Base-by-base conservation (phyloP, 805 yeast species). In the Candida insectalens region DNA sequence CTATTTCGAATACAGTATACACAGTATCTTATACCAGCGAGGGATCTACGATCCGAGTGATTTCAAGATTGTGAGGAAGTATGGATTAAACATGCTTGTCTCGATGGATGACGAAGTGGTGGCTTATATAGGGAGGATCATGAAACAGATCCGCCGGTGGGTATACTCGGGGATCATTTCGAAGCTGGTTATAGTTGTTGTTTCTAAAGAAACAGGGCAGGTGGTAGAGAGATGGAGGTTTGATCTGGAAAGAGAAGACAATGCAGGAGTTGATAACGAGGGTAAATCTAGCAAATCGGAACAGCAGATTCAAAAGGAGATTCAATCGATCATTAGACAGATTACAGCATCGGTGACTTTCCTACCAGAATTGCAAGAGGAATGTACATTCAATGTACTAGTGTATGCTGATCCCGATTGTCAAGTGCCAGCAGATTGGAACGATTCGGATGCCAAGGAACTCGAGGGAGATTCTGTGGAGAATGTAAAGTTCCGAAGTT, bases 21-120 rank as follows among this genome's bases (percentile, higher is more conserved):
- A 84, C 50, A 74, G 78, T 31, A 83, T 88, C 18, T 67, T 89
- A 4, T 88, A 80, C 53, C 96, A 89, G 53, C 62, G 97, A 34
- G 95, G 94, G 0, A 77, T 88, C 14, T 88, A 88, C 47, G 95
- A 95, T 0, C 67, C 83, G 3, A 94, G 83, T 41, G 95, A 85
- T 51, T 88, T 89, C 56, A 69, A 69, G 33, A 65, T 77, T 2
- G 85, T 83, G 3, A 69, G 72, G 45, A 85, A 84, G 50, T 89
- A 84, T 55, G 95, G 83, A 15, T 56, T 88, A 36, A 80, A 77
- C 36, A 58, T 88, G 57, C 62, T 88, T 28, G 71, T 80, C 19
- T 73, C 83, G 3, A 68, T 67, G 13, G 94, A 85, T 49, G 82
- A 77, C 28, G 95, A 83, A 28, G 78, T 89, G 34, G 74, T 72